phyloP scores from a whole-genome alignment of 1,284 basidiomycete genomes.

The Leccinum ambiguum region DNA sequence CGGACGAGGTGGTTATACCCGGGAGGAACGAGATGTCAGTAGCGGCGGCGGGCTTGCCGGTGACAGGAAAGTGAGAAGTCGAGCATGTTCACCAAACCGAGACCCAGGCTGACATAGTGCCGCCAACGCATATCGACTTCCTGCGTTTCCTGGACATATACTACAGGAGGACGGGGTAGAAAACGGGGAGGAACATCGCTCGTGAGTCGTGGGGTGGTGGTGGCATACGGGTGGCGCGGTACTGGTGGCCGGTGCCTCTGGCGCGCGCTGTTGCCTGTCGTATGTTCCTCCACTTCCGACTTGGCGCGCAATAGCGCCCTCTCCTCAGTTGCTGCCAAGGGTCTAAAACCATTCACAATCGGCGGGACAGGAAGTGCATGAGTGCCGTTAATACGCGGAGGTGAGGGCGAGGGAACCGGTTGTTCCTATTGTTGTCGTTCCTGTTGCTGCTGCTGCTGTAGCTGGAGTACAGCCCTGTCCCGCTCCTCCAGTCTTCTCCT shows the following conservation, averaged over 20 bases:
- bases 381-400: slow-evolving; percentile 25
- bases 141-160: slow-evolving; percentile 77
- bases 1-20: background rate
- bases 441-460: slow-evolving; percentile 13
- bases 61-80: slow-evolving; percentile 12
- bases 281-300: slow-evolving; percentile 55
- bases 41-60: slow-evolving; percentile 27
- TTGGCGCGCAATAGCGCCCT: slow-evolving; percentile 66
- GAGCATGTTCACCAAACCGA: slow-evolving; percentile 19
- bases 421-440: background rate
- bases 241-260: slow-evolving; percentile 11
- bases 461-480: slow-evolving; percentile 37
- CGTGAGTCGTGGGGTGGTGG: slow-evolving; percentile 9
- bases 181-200: slow-evolving; percentile 49
- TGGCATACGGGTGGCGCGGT: slow-evolving; percentile 20
- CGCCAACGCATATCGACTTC: slow-evolving; percentile 60
- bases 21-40: slow-evolving; percentile 10
- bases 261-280: slow-evolving; percentile 16
- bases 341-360: slow-evolving; percentile 26
- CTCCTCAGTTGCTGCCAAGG: slow-evolving; percentile 73
- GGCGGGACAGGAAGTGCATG: slow-evolving; percentile 27
- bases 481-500: slow-evolving; percentile 46
- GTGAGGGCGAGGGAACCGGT: slow-evolving; percentile 27
- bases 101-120: slow-evolving; percentile 21
- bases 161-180: slow-evolving; percentile 66